These are phyloP conservation scores for Holtermannia corniformis DNA, from an alignment of 768 basidiomycete genomes.

Conservation along the genomic window DNA sequence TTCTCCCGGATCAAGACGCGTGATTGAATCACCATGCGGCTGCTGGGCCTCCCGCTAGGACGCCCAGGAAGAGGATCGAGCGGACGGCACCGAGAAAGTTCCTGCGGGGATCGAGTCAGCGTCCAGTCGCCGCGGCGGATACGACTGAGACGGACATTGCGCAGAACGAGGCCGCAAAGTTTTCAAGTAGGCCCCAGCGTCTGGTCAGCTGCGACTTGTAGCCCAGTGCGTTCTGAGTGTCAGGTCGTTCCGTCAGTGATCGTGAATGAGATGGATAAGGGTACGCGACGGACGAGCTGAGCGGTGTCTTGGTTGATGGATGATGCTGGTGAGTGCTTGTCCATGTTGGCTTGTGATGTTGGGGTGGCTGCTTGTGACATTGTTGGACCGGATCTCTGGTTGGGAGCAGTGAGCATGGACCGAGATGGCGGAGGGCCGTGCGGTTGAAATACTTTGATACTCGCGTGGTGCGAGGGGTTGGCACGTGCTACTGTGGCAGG, in stretches of 20 bases:
- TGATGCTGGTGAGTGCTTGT: slow-evolving; percentile 3
- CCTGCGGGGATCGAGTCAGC: too few species aligned
- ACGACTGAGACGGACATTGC: slow-evolving; percentile 4
- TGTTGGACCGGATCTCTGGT: not conserved
- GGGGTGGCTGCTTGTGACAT: not conserved
- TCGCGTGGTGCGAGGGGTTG: too few species aligned
- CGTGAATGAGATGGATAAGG: not conserved
- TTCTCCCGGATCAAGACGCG: not conserved
- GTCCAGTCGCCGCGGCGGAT: too few species aligned
- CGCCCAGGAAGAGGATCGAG: slow-evolving; percentile 9
- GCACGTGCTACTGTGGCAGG: too few species aligned
- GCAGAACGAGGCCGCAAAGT: slow-evolving; percentile 13
- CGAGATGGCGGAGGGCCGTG: too few species aligned
- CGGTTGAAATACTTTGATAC: too few species aligned
- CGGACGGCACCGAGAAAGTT: slow-evolving; percentile 12
- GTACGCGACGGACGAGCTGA: slow-evolving; percentile 2
- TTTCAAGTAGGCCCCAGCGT: slow-evolving; percentile 8
- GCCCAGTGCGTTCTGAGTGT: slow-evolving; percentile 5
- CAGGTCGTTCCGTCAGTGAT: not conserved
- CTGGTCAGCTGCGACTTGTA: slow-evolving; percentile 13
- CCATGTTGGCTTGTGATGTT: not conserved
- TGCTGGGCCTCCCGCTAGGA: slow-evolving; percentile 11
- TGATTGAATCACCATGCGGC: slow-evolving; percentile 9
- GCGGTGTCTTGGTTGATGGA: slow-evolving; percentile 5
- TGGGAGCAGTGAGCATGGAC: not conserved